These are phyloP conservation scores for Sporothrix brunneoviolacea DNA, from an alignment of 2,329 filamentous ascomycete species.

Conservation along the genomic window DNA sequence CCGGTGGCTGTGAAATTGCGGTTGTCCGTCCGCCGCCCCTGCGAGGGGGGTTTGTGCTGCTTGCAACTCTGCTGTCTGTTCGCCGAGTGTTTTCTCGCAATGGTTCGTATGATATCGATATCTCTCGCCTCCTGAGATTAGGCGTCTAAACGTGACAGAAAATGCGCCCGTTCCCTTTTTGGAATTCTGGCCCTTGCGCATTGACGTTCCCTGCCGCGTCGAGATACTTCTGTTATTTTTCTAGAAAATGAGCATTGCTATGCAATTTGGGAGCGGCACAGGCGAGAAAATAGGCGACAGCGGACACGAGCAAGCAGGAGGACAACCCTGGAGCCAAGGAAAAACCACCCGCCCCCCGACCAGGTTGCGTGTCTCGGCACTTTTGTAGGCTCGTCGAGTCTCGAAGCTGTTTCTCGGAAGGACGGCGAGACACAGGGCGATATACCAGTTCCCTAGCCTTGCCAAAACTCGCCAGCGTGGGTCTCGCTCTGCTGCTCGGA, in stretches of 20 bases:
- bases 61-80: no score
- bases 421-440: not conserved
- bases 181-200: not conserved
- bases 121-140: not conserved
- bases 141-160: no score
- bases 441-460: not conserved
- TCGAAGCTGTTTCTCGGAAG: not conserved
- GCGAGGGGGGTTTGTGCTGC: not conserved
- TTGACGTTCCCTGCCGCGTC: constrained; percentile 1
- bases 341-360: not conserved
- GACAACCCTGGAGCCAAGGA: not conserved
- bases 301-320: not conserved
- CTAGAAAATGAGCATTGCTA: not conserved
- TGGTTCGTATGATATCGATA: constrained; percentile 2
- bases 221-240: not conserved
- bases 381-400: not conserved
- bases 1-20: no score
- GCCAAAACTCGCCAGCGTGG: not conserved
- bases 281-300: constrained; percentile 6
- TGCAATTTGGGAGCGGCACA: not conserved
- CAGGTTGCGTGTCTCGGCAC: not conserved
- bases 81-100: no score
- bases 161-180: no score
- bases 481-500: not conserved
- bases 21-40: not conserved